phyloP scores from a whole-genome alignment of 495 filamentous ascomycete species.

The Penicillium angulare region DNA sequence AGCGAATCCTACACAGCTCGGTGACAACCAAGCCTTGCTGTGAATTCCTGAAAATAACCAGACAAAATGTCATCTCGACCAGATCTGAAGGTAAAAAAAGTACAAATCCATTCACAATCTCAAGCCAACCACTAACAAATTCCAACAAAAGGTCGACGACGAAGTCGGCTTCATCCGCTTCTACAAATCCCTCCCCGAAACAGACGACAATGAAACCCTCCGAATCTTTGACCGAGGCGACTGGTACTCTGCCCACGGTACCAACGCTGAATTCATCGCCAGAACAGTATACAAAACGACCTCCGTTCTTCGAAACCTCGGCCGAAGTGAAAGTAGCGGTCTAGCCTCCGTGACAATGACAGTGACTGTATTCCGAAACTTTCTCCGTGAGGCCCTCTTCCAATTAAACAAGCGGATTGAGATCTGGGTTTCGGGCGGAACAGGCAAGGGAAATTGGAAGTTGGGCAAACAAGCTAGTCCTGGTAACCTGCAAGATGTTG shows the following conservation, averaged over 20 bases:
- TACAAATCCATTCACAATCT: neutral
- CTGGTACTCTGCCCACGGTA: constrained; percentile 91
- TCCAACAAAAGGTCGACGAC: constrained; percentile 74
- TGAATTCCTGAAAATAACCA: constrained; percentile 13
- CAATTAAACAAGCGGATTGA: constrained; percentile 86
- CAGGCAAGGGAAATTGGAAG: constrained; percentile 83
- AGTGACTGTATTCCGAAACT: constrained; percentile 89
- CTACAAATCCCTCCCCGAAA: constrained; percentile 74
- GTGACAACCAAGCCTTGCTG: constrained; percentile 1
- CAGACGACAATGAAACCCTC: constrained; percentile 61
- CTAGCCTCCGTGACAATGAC: constrained; percentile 93
- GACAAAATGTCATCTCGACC: constrained; percentile 81
- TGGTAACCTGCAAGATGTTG: constrained; percentile 94
- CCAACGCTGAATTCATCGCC: constrained; percentile 92
- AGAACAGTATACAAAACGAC: constrained; percentile 96
- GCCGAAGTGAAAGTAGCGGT: constrained; percentile 74
- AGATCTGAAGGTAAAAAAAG: constrained; percentile 70
- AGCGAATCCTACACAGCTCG: neutral
- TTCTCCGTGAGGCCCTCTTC: constrained; percentile 91
- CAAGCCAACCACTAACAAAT: neutral
- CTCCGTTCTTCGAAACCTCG: constrained; percentile 87
- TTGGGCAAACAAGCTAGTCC: constrained; percentile 87
- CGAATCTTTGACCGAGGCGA: constrained; percentile 94
- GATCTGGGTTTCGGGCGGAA: constrained; percentile 70
- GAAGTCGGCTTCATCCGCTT: constrained; percentile 94